Conservation (phyloP, 768 basidiomycete species). For the Rhizopogon sp. region DNA sequence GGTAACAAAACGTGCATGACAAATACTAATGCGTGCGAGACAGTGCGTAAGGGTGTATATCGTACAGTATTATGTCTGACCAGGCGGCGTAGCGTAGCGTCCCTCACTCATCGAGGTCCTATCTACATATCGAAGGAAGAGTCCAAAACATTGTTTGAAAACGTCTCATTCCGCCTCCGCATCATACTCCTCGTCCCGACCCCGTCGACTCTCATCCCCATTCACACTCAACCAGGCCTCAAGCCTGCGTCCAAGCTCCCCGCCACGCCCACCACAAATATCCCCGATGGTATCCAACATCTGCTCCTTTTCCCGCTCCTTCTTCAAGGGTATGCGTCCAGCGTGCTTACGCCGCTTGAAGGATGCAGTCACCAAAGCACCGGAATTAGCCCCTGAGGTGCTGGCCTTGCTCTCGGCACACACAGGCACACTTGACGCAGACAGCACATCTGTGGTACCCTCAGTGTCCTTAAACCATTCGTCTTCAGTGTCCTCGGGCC, state of each 20-base stretch:
- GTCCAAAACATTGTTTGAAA: neutral
- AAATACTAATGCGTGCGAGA: neutral
- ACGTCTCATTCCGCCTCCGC: conserved; percentile 9
- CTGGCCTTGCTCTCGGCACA: neutral
- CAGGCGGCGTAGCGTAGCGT: neutral
- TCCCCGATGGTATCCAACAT: conserved; percentile 69
- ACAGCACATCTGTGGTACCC: conserved; percentile 5
- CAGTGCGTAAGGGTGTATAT: neutral
- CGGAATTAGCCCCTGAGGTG: conserved; percentile 7
- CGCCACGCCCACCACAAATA: conserved; percentile 74
- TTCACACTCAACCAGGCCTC: conserved; percentile 66
- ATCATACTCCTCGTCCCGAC: conserved; percentile 21
- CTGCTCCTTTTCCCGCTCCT: conserved; percentile 65
- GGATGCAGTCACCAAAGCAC: conserved; percentile 18
- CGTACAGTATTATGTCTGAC: neutral
- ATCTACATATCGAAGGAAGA: neutral
- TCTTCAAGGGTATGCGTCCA: conserved; percentile 47
- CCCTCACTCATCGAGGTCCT: neutral
- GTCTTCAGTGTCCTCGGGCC: conserved; percentile 63
- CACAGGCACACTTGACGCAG: neutral
- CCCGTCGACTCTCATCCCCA: conserved; percentile 15
- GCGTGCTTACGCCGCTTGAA: conserved; percentile 31
- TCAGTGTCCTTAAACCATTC: conserved; percentile 59
- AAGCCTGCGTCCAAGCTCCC: conserved; percentile 68
- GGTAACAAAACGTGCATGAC: neutral